Percentiles rank a stretch among this genome's conserved stretches.
Evolutionary conservation across 495 filamentous ascomycete species (phyloP).

Genomic region (Barbatosphaeria neglecta): DNA sequence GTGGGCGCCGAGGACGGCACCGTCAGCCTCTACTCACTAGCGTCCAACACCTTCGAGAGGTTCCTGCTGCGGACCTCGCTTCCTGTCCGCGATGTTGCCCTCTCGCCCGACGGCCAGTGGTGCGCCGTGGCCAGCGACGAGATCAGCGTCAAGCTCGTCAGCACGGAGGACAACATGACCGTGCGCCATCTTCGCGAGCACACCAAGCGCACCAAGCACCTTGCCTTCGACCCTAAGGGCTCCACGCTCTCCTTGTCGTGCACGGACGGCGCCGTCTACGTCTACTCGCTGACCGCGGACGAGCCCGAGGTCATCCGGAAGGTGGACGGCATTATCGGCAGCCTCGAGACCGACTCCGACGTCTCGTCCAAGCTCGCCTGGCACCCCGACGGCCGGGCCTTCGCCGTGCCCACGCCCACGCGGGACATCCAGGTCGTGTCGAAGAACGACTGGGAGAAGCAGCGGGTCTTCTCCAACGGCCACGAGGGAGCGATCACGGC

Average conservation of each 20-base stretch:
- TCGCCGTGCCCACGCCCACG: slow-evolving; percentile 73
- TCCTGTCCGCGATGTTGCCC: slow-evolving; percentile 71
- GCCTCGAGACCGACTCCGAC: slow-evolving; percentile 67
- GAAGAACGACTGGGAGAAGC: slow-evolving; percentile 72
- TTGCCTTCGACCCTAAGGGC: slow-evolving; percentile 77
- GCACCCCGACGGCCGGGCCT: slow-evolving; percentile 92
- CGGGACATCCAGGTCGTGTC: slow-evolving; percentile 81
- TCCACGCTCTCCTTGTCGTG: slow-evolving; percentile 69
- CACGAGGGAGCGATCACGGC: slow-evolving; percentile 83
- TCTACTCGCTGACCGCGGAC: slow-evolving; percentile 75
- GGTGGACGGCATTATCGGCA: slow-evolving; percentile 74
- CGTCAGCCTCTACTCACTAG: slow-evolving; percentile 73
- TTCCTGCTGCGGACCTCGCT: slow-evolving; percentile 73
- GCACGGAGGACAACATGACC: slow-evolving; percentile 60
- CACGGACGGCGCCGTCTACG: slow-evolving; percentile 74
- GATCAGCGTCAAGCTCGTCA: slow-evolving; percentile 77
- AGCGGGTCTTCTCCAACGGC: slow-evolving; percentile 61
- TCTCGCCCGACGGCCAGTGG: slow-evolving; percentile 79
- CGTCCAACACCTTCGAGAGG: slow-evolving; percentile 62
- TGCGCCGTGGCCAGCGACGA: slow-evolving; percentile 95
- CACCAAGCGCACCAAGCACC: slow-evolving; percentile 72
- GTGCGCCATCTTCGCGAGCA: slow-evolving; percentile 71
- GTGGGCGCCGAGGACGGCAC: slow-evolving; percentile 87
- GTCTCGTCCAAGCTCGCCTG: slow-evolving; percentile 65
- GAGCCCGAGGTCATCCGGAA: slow-evolving; percentile 70